phyloP scores from a whole-genome alignment of 768 basidiomycete species.

The Boletus sp. region DNA sequence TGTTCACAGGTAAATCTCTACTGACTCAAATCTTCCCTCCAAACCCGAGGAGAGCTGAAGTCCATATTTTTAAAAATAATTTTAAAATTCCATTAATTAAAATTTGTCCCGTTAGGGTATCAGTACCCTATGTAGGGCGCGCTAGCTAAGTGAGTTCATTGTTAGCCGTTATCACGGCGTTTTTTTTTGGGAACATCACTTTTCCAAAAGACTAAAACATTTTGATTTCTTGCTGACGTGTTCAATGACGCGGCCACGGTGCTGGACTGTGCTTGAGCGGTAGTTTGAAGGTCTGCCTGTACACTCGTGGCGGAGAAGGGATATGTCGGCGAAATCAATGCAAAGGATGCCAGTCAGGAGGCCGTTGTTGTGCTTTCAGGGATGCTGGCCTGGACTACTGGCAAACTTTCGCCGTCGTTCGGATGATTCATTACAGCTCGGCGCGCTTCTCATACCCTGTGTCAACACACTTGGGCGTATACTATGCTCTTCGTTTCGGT shows the following conservation, averaged over 20 bases:
- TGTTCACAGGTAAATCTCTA: conserved; percentile 55
- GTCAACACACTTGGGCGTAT: conserved; percentile 55
- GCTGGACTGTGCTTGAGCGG: conserved; percentile 65
- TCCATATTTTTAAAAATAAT: too few relatives aligned
- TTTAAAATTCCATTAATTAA: too few relatives aligned
- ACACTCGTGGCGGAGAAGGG: conserved; percentile 54
- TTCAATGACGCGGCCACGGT: conserved; percentile 61
- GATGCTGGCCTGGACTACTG: conserved; percentile 50
- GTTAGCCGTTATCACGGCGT: conserved; percentile 61
- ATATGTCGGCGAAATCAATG: conserved; percentile 67
- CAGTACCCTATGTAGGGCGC: too few relatives aligned
- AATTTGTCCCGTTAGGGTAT: too few relatives aligned
- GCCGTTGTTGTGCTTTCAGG: conserved; percentile 65
- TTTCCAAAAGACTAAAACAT: conserved; percentile 68
- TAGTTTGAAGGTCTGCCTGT: conserved; percentile 55
- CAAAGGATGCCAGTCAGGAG: conserved; percentile 71
- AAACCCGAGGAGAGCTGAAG: background rate
- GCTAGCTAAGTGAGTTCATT: background rate
- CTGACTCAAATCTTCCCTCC: background rate
- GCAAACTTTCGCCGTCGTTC: background rate
- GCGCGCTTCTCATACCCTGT: conserved; percentile 55
- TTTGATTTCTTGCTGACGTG: conserved; percentile 64
- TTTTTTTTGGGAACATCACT: conserved; percentile 62
- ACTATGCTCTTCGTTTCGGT: conserved; percentile 52
- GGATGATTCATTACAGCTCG: conserved; percentile 43